These are phyloP conservation scores for Sordaria brevicollis DNA, from an alignment of 495 filamentous ascomycete species.

Conservation along the genomic window DNA sequence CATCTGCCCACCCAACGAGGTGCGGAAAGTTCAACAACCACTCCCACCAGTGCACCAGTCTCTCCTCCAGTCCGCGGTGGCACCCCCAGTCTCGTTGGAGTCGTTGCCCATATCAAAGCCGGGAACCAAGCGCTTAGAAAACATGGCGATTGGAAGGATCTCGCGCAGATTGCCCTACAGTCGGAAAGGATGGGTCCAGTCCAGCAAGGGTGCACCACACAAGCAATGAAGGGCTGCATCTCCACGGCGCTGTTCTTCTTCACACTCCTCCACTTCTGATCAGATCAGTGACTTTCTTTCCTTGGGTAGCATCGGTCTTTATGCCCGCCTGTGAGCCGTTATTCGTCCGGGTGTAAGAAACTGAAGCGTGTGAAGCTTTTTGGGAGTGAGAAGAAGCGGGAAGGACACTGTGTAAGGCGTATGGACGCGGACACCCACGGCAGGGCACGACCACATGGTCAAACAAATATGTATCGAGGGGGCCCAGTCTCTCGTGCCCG, in stretches of 20 bases:
- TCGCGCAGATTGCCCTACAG: too few relatives aligned
- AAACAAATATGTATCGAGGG: not conserved
- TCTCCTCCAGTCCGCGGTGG: conserved; percentile 1
- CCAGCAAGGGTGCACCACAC: not conserved
- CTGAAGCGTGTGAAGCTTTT: not conserved
- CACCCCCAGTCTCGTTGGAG: not conserved
- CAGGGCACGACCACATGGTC: not conserved
- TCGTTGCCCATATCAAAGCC: not conserved
- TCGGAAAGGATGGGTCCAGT: not conserved
- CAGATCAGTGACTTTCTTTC: not conserved
- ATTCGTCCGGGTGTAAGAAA: not conserved
- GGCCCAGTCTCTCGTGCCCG: not conserved
- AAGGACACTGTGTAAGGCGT: not conserved
- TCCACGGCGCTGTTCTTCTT: not conserved
- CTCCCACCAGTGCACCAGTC: not conserved
- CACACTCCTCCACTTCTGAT: not conserved
- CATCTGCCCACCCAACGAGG: not conserved
- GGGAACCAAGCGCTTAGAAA: not conserved
- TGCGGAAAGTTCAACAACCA: not conserved
- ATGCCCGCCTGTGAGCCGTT: not conserved
- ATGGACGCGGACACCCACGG: not conserved
- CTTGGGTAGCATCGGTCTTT: not conserved
- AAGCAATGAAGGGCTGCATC: not conserved
- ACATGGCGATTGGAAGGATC: not conserved
- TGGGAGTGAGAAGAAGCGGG: not conserved